Conservation (phyloP, 2,329 filamentous ascomycete genomes). For the Venturiaceae sp. region DNA sequence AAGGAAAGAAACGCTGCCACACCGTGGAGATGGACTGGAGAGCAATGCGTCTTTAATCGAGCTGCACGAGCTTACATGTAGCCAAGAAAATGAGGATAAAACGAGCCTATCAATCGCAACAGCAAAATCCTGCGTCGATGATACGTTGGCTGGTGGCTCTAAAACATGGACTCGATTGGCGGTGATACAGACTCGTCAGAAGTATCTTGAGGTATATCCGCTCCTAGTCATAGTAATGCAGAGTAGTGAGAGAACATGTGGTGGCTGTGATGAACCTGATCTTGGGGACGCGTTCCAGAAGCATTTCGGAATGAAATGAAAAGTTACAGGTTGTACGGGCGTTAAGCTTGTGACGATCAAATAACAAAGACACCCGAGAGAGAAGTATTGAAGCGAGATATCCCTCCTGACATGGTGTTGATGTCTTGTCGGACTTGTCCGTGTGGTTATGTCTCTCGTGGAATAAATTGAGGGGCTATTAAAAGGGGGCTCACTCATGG, state of each 20-base stretch:
- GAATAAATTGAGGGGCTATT: no score
- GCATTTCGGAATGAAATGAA: neutral
- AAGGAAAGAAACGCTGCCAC: no score
- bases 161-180: neutral
- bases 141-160: neutral
- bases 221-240: neutral
- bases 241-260: neutral
- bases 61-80: neutral
- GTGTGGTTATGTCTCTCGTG: no score
- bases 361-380: no score
- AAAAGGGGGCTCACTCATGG: no score
- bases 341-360: neutral
- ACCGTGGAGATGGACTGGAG: no score
- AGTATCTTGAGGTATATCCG: neutral
- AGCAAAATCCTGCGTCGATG: neutral
- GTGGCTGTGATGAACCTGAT: neutral
- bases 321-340: neutral
- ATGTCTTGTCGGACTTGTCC: no score
- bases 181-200: neutral
- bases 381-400: no score
- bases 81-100: slow-evolving; percentile 19
- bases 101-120: neutral
- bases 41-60: neutral
- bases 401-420: no score
- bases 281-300: neutral